phyloP scores from a whole-genome alignment of 2,329 filamentous ascomycete genomes.

The Sarocladiaceae sp. region DNA sequence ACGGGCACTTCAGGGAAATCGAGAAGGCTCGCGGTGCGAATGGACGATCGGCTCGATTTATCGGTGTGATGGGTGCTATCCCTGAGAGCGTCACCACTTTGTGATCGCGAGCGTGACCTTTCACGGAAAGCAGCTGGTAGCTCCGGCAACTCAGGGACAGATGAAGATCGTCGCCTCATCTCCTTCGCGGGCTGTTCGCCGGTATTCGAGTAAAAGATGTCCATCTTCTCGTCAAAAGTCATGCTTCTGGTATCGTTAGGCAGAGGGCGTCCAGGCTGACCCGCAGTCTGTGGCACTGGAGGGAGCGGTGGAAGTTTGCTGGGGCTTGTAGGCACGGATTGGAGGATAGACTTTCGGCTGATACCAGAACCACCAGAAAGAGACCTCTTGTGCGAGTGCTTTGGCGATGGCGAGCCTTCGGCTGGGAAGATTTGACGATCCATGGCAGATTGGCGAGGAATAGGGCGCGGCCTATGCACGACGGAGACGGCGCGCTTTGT shows the following conservation, averaged over 20 bases:
- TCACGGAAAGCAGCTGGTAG: constrained; percentile 8
- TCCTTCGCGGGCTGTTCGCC: constrained; percentile 10
- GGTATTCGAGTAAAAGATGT: constrained; percentile 40
- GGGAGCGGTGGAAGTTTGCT: constrained; percentile 50
- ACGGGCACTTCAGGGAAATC: constrained; percentile 7
- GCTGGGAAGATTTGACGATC: constrained; percentile 45
- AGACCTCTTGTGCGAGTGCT: constrained; percentile 36
- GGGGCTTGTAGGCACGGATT: constrained; percentile 39
- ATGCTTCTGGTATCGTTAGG: constrained; percentile 54
- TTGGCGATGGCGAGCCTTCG: constrained; percentile 33
- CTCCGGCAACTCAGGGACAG: constrained; percentile 20
- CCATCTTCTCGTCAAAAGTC: constrained; percentile 55
- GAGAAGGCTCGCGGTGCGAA: constrained; percentile 10
- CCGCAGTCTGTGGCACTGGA: constrained; percentile 38
- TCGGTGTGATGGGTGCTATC: constrained; percentile 3
- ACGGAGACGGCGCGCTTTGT: constrained; percentile 21
- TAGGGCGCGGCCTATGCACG: constrained; percentile 52
- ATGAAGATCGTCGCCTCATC: constrained; percentile 21
- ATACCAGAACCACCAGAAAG: constrained; percentile 45
- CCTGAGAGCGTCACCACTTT: neutral
- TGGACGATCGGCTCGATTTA: constrained; percentile 9
- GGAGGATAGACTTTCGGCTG: constrained; percentile 41
- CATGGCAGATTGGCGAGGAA: constrained; percentile 43
- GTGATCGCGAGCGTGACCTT: neutral
- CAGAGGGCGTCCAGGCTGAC: constrained; percentile 32